Evolutionary conservation across 1,139 yeast genomes (phyloP).

Genomic region (Petasospora fabianii): DNA sequence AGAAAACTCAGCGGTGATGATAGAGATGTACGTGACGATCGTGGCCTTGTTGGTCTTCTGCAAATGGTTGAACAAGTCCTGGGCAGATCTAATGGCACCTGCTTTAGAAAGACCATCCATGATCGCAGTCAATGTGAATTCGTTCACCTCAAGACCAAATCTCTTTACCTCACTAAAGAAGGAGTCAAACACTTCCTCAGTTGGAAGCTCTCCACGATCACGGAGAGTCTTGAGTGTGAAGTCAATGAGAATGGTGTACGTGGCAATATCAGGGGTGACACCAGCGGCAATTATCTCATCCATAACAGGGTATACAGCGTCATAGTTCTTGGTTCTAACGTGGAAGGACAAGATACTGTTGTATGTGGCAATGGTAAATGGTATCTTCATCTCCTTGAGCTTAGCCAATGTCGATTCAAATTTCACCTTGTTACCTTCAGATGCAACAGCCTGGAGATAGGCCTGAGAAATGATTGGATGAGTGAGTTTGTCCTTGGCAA

Average conservation of each 20-base stretch:
- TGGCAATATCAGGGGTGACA: slow-evolving; percentile 59
- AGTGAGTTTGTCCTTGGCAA: slow-evolving; percentile 13
- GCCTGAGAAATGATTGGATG: slow-evolving; percentile 30
- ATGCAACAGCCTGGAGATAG: slow-evolving; percentile 32
- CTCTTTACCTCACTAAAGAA: slow-evolving; percentile 43
- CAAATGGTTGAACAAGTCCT: slow-evolving; percentile 45
- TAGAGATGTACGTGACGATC: slow-evolving; percentile 46
- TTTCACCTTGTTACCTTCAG: slow-evolving; percentile 24
- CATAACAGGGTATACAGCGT: slow-evolving; percentile 34
- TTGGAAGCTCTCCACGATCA: slow-evolving; percentile 43
- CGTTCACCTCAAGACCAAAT: slow-evolving; percentile 44
- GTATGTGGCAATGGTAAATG: slow-evolving; percentile 36
- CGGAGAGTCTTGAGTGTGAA: slow-evolving; percentile 46
- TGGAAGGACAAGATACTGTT: slow-evolving; percentile 37
- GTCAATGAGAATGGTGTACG: slow-evolving; percentile 63
- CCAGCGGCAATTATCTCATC: slow-evolving; percentile 34
- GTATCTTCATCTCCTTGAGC: slow-evolving; percentile 29
- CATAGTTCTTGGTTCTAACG: slow-evolving; percentile 29
- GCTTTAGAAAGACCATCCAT: slow-evolving; percentile 54
- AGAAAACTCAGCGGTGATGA: slow-evolving; percentile 56
- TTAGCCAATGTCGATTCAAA: slow-evolving; percentile 31
- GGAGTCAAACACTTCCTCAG: slow-evolving; percentile 34
- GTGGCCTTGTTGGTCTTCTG: slow-evolving; percentile 34
- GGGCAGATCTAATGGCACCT: slow-evolving; percentile 49
- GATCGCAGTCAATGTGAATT: slow-evolving; percentile 49